Percentiles rank a stretch among this genome's conserved stretches.
Conservation (phyloP, 208 protist species). For the Tritrichomonas musculus region DNA sequence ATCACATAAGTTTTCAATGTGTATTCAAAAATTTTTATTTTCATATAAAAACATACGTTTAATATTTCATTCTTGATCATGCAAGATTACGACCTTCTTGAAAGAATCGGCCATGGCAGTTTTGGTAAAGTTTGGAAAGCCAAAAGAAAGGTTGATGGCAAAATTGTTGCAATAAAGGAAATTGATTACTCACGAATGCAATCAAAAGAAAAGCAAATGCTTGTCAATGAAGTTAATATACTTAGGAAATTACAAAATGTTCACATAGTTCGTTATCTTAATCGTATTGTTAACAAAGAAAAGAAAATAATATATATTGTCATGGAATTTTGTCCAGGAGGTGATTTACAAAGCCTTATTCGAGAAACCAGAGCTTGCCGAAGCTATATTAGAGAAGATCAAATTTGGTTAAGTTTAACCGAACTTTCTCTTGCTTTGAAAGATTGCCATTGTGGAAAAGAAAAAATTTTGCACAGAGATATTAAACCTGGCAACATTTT, state of each 20-base stretch:
- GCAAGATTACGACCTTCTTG: not conserved
- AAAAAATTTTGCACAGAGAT: constrained; percentile 39
- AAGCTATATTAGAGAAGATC: not conserved
- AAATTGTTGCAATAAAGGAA: not conserved
- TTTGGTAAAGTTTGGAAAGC: constrained; percentile 12
- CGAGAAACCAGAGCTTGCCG: not conserved
- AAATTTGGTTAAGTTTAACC: not conserved
- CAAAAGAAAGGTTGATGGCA: not conserved
- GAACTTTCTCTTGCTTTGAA: not conserved
- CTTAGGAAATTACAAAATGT: not conserved
- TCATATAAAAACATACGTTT: too few species aligned
- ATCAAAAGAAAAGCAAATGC: not conserved
- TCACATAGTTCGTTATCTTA: not conserved
- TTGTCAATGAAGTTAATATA: constrained; percentile 12
- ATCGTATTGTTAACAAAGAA: not conserved
- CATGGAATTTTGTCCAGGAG: constrained; percentile 1
- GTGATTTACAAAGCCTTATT: not conserved
- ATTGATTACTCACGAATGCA: not conserved
- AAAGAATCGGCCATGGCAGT: not conserved
- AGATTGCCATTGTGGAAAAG: not conserved
- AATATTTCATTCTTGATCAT: too few species aligned
- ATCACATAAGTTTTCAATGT: too few species aligned
- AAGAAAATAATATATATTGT: not conserved
- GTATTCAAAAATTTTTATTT: too few species aligned
- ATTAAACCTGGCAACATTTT: constrained; percentile 61